phyloP scores from a whole-genome alignment of 257 asterid species.

The Asclepias syriaca region DNA sequence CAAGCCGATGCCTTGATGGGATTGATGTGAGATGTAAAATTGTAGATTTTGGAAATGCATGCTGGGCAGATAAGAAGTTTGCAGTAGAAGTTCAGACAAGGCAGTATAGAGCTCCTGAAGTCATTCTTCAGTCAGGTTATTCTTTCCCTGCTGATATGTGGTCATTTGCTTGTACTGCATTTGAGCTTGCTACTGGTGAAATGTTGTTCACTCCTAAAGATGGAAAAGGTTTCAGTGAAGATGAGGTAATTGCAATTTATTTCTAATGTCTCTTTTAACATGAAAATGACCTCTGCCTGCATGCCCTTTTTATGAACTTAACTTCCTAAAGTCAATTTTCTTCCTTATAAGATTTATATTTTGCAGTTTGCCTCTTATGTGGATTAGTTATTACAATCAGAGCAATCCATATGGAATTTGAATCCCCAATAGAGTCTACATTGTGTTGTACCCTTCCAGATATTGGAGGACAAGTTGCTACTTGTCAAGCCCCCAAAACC shows the following conservation, averaged over 20 bases:
- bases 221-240: slow-evolving; percentile 89
- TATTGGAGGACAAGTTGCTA: background rate
- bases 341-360: background rate
- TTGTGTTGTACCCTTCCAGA: background rate
- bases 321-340: background rate
- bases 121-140: slow-evolving; percentile 77
- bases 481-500: background rate
- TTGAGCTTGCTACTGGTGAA: slow-evolving; percentile 99
- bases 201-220: slow-evolving; percentile 92
- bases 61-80: slow-evolving; percentile 81
- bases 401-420: background rate
- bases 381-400: background rate
- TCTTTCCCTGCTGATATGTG: slow-evolving; percentile 90
- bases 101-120: slow-evolving; percentile 98
- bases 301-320: background rate
- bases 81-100: slow-evolving; percentile 96
- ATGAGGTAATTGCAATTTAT: slow-evolving; percentile 57
- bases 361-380: background rate
- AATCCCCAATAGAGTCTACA: background rate
- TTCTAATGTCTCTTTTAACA: background rate
- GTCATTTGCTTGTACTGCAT: slow-evolving; percentile 94
- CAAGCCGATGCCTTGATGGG: slow-evolving; percentile 71
- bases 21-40: slow-evolving; percentile 80
- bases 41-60: slow-evolving; percentile 98
- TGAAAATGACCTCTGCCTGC: background rate